These are phyloP conservation scores for Colletotrichum spinosum DNA, from an alignment of 2,329 filamentous ascomycete genomes.

Conservation along the genomic window DNA sequence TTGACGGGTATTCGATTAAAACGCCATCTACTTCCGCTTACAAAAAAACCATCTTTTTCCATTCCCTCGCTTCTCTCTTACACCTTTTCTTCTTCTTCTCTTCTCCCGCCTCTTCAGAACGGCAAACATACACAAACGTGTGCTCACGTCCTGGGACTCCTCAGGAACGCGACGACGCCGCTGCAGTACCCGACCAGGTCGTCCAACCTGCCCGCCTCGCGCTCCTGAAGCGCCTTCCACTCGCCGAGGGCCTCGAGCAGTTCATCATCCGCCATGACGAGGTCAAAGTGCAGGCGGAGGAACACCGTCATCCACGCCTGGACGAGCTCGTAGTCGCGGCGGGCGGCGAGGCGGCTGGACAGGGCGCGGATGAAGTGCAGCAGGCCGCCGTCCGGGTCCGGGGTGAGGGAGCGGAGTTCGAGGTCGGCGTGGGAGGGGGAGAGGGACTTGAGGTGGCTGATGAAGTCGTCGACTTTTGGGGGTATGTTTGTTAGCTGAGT, in stretches of 20 bases:
- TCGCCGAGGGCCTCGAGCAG: slow-evolving; percentile 70
- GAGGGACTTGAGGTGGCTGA: slow-evolving; percentile 83
- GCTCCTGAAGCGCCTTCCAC: slow-evolving; percentile 80
- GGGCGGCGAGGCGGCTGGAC: slow-evolving; percentile 74
- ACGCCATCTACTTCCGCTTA: too few relatives aligned
- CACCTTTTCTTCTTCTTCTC: not conserved
- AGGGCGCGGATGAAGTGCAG: slow-evolving; percentile 84
- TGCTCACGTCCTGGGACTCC: slow-evolving; percentile 66
- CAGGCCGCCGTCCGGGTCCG: slow-evolving; percentile 73
- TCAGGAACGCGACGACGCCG: slow-evolving; percentile 86
- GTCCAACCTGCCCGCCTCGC: slow-evolving; percentile 77
- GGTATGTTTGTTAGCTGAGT: slow-evolving; percentile 46
- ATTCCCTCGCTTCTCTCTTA: not conserved
- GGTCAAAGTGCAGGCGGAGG: slow-evolving; percentile 78
- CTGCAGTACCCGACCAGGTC: slow-evolving; percentile 87
- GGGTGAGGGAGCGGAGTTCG: slow-evolving; percentile 83
- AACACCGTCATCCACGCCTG: slow-evolving; percentile 99
- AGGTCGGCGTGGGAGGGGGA: slow-evolving; percentile 89
- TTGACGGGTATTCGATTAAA: too few relatives aligned
- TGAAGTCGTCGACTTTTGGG: slow-evolving; percentile 67
- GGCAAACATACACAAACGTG: not conserved
- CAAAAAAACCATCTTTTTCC: too few relatives aligned
- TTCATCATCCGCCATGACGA: slow-evolving; percentile 61
- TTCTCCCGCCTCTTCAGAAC: not conserved
- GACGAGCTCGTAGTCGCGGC: slow-evolving; percentile 90